A percentile compares a stretch with the other conserved stretches of the same genome.
phyloP scores from a whole-genome alignment of 257 asterid species.

The Galeopsis tetrahit region DNA sequence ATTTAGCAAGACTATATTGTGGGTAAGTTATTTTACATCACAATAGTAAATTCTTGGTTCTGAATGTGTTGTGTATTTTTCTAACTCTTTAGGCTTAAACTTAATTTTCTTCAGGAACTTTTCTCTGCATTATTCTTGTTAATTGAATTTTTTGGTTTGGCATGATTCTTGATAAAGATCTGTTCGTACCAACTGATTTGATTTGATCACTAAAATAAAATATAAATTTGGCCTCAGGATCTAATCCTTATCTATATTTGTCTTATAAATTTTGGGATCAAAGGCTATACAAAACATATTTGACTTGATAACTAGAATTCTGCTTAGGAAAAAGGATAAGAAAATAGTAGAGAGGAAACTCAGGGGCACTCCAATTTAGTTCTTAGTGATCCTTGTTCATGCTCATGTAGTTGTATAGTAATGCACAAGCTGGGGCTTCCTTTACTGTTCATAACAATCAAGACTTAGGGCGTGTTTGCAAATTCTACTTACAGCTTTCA shows the following conservation, averaged over 20 bases:
- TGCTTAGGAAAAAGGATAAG: background rate
- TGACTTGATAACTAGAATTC: background rate
- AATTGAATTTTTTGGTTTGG: background rate
- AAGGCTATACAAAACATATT: too few relatives aligned
- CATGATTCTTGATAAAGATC: background rate
- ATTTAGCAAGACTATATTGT: background rate
- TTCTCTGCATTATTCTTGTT: constrained; percentile 1
- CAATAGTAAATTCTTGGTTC: constrained; percentile 11
- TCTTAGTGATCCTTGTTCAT: background rate
- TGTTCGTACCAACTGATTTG: too few relatives aligned
- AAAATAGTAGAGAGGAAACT: background rate
- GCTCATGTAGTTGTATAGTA: background rate
- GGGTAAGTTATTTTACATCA: background rate
- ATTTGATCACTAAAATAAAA: too few relatives aligned
- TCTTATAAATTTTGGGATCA: too few relatives aligned
- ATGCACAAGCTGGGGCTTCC: background rate
- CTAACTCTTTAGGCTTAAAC: background rate
- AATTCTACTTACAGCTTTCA: background rate
- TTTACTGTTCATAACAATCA: too few relatives aligned
- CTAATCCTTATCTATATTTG: too few relatives aligned
- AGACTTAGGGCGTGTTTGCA: background rate
- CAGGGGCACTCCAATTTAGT: background rate
- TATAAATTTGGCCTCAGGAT: too few relatives aligned
- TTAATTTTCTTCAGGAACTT: background rate
- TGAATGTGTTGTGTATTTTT: background rate